Evolutionary conservation across 257 asterid species (phyloP), one percentile per base, ranked within the genome.

Genomic region (Eucommia ulmoides): DNA sequence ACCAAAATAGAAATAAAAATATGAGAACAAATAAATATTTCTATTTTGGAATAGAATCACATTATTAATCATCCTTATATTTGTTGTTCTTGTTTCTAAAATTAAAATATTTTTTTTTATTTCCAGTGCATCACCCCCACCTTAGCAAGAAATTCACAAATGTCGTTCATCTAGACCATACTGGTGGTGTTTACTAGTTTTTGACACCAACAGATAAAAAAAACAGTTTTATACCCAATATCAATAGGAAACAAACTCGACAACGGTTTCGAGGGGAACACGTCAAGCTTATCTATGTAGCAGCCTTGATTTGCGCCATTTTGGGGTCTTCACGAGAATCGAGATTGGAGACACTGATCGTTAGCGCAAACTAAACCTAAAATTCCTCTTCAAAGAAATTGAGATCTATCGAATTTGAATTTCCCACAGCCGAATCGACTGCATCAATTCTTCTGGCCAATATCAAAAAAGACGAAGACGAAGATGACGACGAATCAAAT

Each of bases 371-470:
- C 62, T 91, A 95, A 63, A 91, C 80, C 72, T 91, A 93, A 63
- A 83, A 91, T 72, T 91, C 99, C 93, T 91, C 99, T 76, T 91
- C 97, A 41, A 86, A 65, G 78, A 71, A 83, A 73, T 69, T 76
- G 61, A 78, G 80, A 65, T 69, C 75, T 18, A 65, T 22, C 25
- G 51, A 50, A 53, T 29, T 29, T 7, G 38, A 29, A 29, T 29
- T 29, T 7, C 12, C 38, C 20, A 16, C 48, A 24, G 26, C 46
- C n/a, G 51, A 50, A 38, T 15, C 64, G 18, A 55, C 52, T 25
- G 12, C 47, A 4, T 46, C 19, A 52, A 19, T 52, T 20, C 8
- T 23, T 22, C 52, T 42, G 7, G 24, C 33, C 53, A 59, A 59
- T 59, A 52, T 52, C n/a, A 58, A 22, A 7, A 58, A 49, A 19